These are phyloP conservation scores for Carpinus fangiana DNA, from an alignment of 306 rosid species.

Conservation along the genomic window DNA sequence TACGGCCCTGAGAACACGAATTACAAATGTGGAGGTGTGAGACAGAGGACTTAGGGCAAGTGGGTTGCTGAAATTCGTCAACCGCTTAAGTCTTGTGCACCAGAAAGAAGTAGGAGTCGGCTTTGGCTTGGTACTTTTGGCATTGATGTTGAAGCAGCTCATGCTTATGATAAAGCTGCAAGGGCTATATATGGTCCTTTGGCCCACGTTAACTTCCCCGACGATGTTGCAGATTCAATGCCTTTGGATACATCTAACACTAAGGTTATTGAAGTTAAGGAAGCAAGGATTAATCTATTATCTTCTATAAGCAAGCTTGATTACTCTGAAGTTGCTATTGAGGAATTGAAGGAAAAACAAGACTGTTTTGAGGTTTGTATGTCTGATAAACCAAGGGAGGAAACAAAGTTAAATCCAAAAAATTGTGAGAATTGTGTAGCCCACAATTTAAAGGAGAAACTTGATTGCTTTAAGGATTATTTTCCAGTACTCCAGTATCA, in stretches of 20 bases:
- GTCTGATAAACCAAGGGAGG: conserved; percentile 11
- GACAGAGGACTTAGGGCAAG: conserved; percentile 95
- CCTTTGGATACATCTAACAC: too few relatives aligned
- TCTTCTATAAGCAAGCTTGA: too few relatives aligned
- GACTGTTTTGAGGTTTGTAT: neutral
- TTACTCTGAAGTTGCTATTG: too few relatives aligned
- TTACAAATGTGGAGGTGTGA: conserved; percentile 72
- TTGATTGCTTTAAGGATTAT: neutral
- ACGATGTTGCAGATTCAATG: too few relatives aligned
- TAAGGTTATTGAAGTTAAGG: too few relatives aligned
- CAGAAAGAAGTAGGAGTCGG: conserved; percentile 39
- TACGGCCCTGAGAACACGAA: conserved; percentile 88
- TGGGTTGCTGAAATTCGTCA: conserved; percentile 95
- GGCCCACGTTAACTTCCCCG: too few relatives aligned
- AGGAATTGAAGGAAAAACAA: neutral
- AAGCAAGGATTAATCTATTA: too few relatives aligned
- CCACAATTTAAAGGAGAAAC: neutral
- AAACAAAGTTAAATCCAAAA: neutral
- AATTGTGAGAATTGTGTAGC: neutral
- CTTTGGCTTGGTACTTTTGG: conserved; percentile 94
- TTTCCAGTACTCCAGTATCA: conserved; percentile 12
- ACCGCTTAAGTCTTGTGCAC: conserved; percentile 39
- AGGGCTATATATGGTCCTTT: conserved; percentile 4
- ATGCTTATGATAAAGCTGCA: conserved; percentile 89
- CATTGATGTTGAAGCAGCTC: conserved; percentile 75